Percentiles rank a stretch among this genome's conserved stretches.
Conservation (phyloP, 768 basidiomycete species). For the Ramaria rubella region DNA sequence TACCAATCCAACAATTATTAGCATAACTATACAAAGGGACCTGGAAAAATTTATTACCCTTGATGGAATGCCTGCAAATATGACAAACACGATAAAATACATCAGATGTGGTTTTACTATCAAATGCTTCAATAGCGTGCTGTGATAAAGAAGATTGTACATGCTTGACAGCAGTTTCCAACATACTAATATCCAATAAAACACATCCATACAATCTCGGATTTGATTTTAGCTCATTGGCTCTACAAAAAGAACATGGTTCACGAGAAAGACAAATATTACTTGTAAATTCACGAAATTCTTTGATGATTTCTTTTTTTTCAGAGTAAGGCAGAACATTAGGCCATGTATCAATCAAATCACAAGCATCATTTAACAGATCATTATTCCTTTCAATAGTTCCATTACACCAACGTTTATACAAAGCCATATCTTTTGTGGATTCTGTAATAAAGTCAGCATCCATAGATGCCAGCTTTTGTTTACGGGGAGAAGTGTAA, state of each 20-base stretch:
- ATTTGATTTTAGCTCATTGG: background rate
- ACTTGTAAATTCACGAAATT: background rate
- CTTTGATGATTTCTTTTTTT: background rate
- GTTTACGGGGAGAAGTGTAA: background rate
- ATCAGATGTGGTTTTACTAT: background rate
- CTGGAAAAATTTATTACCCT: conserved; percentile 6
- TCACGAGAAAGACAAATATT: background rate
- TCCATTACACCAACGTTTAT: background rate
- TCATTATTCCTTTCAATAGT: background rate
- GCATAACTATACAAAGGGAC: conserved; percentile 20
- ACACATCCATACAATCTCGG: too few relatives aligned
- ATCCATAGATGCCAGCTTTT: background rate
- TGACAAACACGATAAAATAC: background rate
- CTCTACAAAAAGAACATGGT: background rate
- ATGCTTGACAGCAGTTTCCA: background rate
- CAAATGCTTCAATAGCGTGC: background rate
- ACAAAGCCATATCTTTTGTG: background rate
- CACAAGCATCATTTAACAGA: background rate
- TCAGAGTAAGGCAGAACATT: background rate
- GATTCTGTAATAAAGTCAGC: background rate
- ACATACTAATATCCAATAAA: background rate
- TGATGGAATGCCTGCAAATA: background rate
- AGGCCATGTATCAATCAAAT: background rate
- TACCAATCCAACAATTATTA: conserved; percentile 19
- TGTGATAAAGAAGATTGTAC: background rate